These are phyloP conservation scores for Oryza glumipatula DNA, from an alignment of 176 grass and related monocot species.

Conservation along the genomic window DNA sequence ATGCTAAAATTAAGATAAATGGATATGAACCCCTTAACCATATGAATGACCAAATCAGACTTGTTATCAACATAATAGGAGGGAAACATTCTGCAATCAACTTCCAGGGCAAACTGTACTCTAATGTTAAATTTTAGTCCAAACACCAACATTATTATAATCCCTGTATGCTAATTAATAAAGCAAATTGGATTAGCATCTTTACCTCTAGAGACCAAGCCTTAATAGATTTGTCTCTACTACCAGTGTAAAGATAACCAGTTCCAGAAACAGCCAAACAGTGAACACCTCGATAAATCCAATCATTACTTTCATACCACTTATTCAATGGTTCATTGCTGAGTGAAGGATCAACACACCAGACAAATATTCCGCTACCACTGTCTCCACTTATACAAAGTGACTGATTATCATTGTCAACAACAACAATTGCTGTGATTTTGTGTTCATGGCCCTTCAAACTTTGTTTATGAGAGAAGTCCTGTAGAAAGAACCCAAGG, in stretches of 20 bases:
- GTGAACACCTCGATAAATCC: conserved; percentile 83
- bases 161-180: background rate
- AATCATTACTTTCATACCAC: conserved; percentile 95
- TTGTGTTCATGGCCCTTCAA: conserved; percentile 87
- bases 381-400: conserved; percentile 89
- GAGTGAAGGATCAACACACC: conserved; percentile 50
- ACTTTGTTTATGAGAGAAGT: conserved; percentile 79
- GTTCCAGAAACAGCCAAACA: conserved; percentile 80
- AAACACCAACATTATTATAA: conserved; percentile 18
- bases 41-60: background rate
- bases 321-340: conserved; percentile 62
- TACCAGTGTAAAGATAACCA: conserved; percentile 77
- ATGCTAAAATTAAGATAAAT: conserved; percentile 10
- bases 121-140: background rate
- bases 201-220: conserved; percentile 93
- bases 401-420: conserved; percentile 49
- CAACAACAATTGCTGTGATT: conserved; percentile 68
- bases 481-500: conserved; percentile 53
- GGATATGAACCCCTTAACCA: background rate
- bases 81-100: conserved; percentile 6
- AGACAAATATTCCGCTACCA: conserved; percentile 84
- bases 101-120: conserved; percentile 9
- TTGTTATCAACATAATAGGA: background rate
- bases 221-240: conserved; percentile 92
- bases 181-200: conserved; percentile 33